Base-by-base conservation (phyloP, 257 asterid species). In the Paraleonurus japonicus region DNA sequence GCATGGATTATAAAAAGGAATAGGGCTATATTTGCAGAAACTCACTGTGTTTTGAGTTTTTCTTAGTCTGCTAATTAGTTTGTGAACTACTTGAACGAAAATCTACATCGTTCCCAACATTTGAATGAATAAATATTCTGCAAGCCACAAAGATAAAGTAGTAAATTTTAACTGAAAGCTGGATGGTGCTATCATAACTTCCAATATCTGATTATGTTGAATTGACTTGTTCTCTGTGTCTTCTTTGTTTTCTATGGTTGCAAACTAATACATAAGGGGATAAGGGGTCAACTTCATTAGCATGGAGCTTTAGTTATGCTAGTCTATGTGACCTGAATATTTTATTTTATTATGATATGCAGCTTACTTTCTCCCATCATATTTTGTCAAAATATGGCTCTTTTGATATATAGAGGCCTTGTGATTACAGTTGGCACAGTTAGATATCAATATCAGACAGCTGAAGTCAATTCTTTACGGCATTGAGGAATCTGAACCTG, bases 381-480 rank as follows among this genome's bases (percentile, higher is more conserved):
- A 16, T 41, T 73, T 37, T 32, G 26, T 4, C 12, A 16, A 50
- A 39, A 17, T 53, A 12, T 23, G 47, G 73, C 28, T 32, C 37
- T 75, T 72, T 3, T 74, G 28, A 33, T 32, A 37, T 26, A 60
- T 22, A 17, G 28, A 24, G 2, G 53, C 26, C 17, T 67, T 69
- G 72, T 65, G 70, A 47, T 75, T 78, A 68, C 90, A 94, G 99
- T 72, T 94, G 86, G 88, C 65, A 57, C 91, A 82, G 41, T 54
- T 94, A 41, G 87, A 79, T 73, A 45, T 75, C 54, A 67, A 79
- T 45, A 81, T 89, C 50, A 77, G 78, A 74, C 92, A 89, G 78
- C 72, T 94, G 81, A 94, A 88, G 80, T 27, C 86, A n/a, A 85
- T 88, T 70, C 86, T 91, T 22, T 91, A 89, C 45, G 98, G 99